Base-by-base conservation (phyloP, 2,329 filamentous ascomycete species). In the Cephalotrichum gorgonifer region DNA sequence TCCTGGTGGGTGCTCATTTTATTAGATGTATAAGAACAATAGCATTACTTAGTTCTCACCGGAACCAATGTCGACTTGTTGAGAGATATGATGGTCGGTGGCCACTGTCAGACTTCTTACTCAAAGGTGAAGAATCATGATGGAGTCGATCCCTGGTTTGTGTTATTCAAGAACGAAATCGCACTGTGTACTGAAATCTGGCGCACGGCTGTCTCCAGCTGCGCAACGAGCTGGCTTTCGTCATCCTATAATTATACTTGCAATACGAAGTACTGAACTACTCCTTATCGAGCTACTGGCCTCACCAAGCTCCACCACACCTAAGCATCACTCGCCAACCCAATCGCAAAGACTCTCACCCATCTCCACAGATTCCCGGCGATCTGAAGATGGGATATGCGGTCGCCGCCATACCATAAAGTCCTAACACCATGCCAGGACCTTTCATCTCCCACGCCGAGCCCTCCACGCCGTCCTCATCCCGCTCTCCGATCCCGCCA, bases 351-450 rank as follows among this genome's bases (percentile, higher is more conserved):
- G 20, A 27, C 12, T 14, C n/a, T 17, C 15, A 27, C 22, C 25
- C n/a, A 23, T 17, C 25, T 20, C 20, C n/a, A 15, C 43, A 22
- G 33, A 17, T 26, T 47, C 25, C n/a, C 30, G n/a, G 45, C 33
- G 45, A 30, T 23, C 33, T 26, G 28, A 49, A 43, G 47, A 49
- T 49, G 47, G 47, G 41, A 49, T 23, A 22, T 31, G 20, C 28
- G 20, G 23, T 26, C 45, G 45, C 31, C 31, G 25, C 33, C 15
- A 27, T 15, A 47, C 15, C 45, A n/a, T n/a, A n/a, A n/a, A n/a
- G n/a, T n/a, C n/a, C 11, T 47, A 47, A 46, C 65, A 70, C 58
- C 57, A 71, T 71, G 68, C 62, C 65, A 62, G 62, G 64, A 62
- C 58, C 58, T 56, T 54, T 59, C 56, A 58, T 59, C 53, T 60